Evolutionary conservation across 164 flowering plant genomes (phyloP).

Genomic region (Annona squamosa): DNA sequence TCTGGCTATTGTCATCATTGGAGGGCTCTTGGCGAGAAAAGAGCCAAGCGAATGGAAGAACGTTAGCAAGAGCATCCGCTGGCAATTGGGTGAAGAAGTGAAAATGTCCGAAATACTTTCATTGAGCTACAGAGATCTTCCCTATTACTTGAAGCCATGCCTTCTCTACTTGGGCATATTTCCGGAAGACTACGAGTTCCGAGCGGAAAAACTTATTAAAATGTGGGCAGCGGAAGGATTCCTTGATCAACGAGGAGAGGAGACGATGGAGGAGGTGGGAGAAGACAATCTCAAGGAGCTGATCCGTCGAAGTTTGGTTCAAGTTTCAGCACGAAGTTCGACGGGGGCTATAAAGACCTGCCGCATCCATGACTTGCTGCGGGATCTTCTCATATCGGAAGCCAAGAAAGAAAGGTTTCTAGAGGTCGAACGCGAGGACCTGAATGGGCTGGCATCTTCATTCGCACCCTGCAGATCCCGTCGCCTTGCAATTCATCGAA

Average conservation of each 20-base stretch:
- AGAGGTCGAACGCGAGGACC: neutral
- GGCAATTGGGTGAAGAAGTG: neutral
- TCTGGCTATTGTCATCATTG: neutral
- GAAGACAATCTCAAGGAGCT: constrained; percentile 10
- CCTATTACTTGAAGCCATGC: neutral
- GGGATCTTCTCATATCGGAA: constrained; percentile 4
- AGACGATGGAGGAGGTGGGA: constrained; percentile 12
- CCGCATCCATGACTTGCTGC: constrained; percentile 11
- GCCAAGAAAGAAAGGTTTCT: constrained; percentile 8
- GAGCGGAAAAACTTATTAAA: neutral
- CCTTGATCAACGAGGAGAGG: neutral
- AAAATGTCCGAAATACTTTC: neutral
- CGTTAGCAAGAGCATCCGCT: neutral
- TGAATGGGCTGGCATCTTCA: neutral
- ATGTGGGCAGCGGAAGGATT: constrained; percentile 5
- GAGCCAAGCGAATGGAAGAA: neutral
- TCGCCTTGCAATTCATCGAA: neutral
- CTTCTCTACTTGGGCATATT: neutral
- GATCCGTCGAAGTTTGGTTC: constrained; percentile 6
- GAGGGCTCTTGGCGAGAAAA: neutral
- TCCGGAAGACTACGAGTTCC: constrained; percentile 4
- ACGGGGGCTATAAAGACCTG: neutral
- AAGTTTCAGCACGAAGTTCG: constrained; percentile 1
- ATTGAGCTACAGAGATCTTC: neutral
- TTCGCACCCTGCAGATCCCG: neutral